Conservation (phyloP, 2,329 filamentous ascomycete genomes). For the Leptodontidium sp. region DNA sequence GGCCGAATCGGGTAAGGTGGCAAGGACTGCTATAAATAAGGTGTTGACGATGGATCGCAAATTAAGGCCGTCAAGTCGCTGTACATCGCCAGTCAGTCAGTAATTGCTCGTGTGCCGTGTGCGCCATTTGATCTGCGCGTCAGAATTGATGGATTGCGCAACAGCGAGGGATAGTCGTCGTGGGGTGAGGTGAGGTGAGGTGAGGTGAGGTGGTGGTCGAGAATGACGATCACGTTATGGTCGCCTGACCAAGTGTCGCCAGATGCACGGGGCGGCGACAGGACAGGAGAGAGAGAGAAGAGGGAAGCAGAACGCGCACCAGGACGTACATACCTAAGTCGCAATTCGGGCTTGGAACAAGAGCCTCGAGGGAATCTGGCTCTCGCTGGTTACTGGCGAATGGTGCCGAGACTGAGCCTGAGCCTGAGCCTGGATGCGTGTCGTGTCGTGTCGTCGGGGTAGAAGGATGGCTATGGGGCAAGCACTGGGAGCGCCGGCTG, state of each 20-base stretch:
- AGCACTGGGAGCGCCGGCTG: slow-evolving; percentile 21
- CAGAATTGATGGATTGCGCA: slow-evolving; percentile 7
- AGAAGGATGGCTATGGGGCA: slow-evolving; percentile 23
- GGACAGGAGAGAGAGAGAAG: slow-evolving; percentile 3
- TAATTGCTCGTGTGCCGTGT: slow-evolving; percentile 13
- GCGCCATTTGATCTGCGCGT: slow-evolving; percentile 17
- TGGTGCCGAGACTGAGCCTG: slow-evolving; percentile 25
- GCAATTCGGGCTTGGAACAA: slow-evolving; percentile 19
- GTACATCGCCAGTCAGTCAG: slow-evolving; percentile 22
- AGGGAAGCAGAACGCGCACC: background rate
- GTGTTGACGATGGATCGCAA: slow-evolving; percentile 3
- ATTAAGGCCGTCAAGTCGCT: slow-evolving; percentile 7
- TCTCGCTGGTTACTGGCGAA: slow-evolving; percentile 17
- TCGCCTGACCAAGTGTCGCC: slow-evolving; percentile 21
- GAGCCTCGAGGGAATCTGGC: slow-evolving; percentile 25
- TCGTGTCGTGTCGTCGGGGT: slow-evolving; percentile 10
- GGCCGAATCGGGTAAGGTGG: slow-evolving; percentile 21
- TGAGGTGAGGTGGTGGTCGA: slow-evolving; percentile 5
- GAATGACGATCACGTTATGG: slow-evolving; percentile 9
- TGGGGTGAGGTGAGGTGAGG: no score
- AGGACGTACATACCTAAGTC: slow-evolving; percentile 29
- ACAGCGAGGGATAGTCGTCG: slow-evolving; percentile 1
- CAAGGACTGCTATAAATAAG: slow-evolving; percentile 2
- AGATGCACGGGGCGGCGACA: slow-evolving; percentile 5
- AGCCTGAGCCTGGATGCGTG: slow-evolving; percentile 26